These are phyloP conservation scores for Candida caryicola DNA, from an alignment of 805 yeast genomes.

Conservation along the genomic window DNA sequence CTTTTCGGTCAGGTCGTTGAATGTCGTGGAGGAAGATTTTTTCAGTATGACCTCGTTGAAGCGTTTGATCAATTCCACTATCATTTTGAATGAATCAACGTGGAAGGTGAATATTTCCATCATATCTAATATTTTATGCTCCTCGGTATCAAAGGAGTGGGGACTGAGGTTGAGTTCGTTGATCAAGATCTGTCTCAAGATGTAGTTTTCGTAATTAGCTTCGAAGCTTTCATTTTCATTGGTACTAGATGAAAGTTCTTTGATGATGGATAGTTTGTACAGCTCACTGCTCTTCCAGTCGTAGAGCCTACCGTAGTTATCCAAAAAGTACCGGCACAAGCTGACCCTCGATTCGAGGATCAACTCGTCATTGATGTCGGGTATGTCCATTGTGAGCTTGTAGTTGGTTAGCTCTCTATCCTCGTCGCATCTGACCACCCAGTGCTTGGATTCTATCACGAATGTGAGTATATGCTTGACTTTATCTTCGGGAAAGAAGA, in stretches of 20 bases:
- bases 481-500: slow-evolving; percentile 7
- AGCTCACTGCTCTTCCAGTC: slow-evolving; percentile 1
- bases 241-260: slow-evolving; percentile 9
- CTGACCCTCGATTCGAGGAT: slow-evolving; percentile 2
- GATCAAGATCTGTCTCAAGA: slow-evolving; percentile 12
- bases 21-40: neutral
- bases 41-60: neutral
- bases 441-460: slow-evolving; percentile 1
- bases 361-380: slow-evolving; percentile 5
- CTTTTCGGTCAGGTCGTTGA: neutral
- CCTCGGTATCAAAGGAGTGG: slow-evolving; percentile 12
- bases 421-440: slow-evolving; percentile 1
- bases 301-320: slow-evolving; percentile 3
- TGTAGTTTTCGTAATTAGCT: slow-evolving; percentile 13
- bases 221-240: slow-evolving; percentile 12
- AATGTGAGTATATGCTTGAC: slow-evolving; percentile 1
- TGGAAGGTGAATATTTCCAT: slow-evolving; percentile 17
- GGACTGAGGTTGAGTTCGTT: slow-evolving; percentile 14
- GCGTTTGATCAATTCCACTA: neutral
- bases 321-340: slow-evolving; percentile 4
- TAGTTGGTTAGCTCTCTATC: slow-evolving; percentile 2
- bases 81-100: slow-evolving; percentile 7
- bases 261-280: slow-evolving; percentile 8
- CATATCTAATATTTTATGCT: slow-evolving; percentile 15
- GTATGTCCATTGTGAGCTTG: slow-evolving; percentile 2